Evolutionary conservation across 441 rosid species (phyloP).

Genomic region (Eutrema salsugineum): DNA sequence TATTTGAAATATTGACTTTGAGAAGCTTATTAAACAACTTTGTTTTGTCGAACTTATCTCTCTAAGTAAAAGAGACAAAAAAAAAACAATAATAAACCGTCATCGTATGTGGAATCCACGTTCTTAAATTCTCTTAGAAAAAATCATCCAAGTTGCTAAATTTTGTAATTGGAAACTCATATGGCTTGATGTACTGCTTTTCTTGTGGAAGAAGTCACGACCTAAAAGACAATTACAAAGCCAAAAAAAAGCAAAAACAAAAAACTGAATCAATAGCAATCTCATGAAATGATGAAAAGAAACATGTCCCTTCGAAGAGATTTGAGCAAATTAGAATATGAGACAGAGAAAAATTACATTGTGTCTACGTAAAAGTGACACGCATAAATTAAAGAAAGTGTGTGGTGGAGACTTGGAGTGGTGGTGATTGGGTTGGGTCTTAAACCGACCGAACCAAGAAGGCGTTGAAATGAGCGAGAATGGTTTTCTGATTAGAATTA

Average conservation of each 20-base stretch:
- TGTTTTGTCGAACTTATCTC: not conserved
- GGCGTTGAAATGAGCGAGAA: too few species aligned
- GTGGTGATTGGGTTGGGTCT: too few species aligned
- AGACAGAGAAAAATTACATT: too few species aligned
- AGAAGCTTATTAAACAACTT: not conserved
- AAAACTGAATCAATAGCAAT: not conserved
- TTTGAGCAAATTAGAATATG: too few species aligned
- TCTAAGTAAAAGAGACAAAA: not conserved
- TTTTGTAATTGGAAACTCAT: not conserved
- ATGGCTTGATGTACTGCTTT: not conserved
- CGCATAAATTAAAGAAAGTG: too few species aligned
- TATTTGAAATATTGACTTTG: conserved; percentile 20
- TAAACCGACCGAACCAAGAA: too few species aligned
- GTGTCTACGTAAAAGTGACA: too few species aligned
- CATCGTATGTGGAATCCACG: conserved; percentile 21
- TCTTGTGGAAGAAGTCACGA: conserved; percentile 1
- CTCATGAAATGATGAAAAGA: not conserved
- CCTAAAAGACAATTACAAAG: not conserved
- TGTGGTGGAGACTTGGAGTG: too few species aligned
- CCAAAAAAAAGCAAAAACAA: too few species aligned
- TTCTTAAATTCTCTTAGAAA: not conserved
- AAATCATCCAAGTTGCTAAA: conserved; percentile 16
- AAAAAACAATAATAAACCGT: not conserved
- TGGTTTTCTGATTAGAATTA: too few species aligned
- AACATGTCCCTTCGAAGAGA: not conserved